phyloP scores from a whole-genome alignment of 2,329 filamentous ascomycete genomes.

The Fonsecaea erecta region DNA sequence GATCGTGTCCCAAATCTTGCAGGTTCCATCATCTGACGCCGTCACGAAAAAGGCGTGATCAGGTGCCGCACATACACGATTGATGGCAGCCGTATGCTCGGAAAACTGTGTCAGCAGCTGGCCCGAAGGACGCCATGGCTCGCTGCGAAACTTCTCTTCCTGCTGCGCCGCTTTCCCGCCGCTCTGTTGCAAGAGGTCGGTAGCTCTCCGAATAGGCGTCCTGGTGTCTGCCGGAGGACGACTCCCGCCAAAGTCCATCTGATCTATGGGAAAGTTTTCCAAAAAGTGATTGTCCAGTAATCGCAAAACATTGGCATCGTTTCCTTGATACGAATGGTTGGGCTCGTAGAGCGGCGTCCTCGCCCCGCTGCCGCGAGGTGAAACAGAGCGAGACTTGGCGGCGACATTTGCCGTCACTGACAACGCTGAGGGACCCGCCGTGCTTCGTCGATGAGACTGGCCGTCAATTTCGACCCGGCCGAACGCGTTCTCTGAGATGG shows the following conservation, averaged over 20 bases:
- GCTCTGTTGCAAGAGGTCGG: slow-evolving; percentile 50
- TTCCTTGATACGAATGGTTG: slow-evolving; percentile 84
- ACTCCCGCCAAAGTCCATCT: slow-evolving; percentile 74
- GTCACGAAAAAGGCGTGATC: slow-evolving; percentile 96
- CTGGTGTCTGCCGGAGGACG: slow-evolving; percentile 68
- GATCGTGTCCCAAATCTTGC: slow-evolving; percentile 91
- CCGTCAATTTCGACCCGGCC: slow-evolving; percentile 69
- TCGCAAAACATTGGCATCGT: slow-evolving; percentile 65
- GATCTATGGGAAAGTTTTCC: slow-evolving; percentile 64
- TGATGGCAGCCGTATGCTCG: slow-evolving; percentile 83
- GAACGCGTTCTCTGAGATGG: slow-evolving; percentile 66
- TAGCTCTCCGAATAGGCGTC: slow-evolving; percentile 59
- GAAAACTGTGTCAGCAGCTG: slow-evolving; percentile 84
- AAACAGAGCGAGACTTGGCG: slow-evolving; percentile 38
- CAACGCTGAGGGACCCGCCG: slow-evolving; percentile 45
- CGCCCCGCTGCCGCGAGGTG: slow-evolving; percentile 28
- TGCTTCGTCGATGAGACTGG: slow-evolving; percentile 47
- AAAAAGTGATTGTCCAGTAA: slow-evolving; percentile 83
- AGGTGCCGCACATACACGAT: slow-evolving; percentile 78
- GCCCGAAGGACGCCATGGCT: slow-evolving; percentile 81
- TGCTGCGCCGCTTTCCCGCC: slow-evolving; percentile 24
- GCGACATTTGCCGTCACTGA: slow-evolving; percentile 43
- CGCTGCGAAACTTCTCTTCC: slow-evolving; percentile 39
- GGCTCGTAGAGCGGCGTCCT: slow-evolving; percentile 58
- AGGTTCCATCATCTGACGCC: slow-evolving; percentile 84